Base-by-base conservation (phyloP, 768 basidiomycete genomes). In the Harrya chromipes region DNA sequence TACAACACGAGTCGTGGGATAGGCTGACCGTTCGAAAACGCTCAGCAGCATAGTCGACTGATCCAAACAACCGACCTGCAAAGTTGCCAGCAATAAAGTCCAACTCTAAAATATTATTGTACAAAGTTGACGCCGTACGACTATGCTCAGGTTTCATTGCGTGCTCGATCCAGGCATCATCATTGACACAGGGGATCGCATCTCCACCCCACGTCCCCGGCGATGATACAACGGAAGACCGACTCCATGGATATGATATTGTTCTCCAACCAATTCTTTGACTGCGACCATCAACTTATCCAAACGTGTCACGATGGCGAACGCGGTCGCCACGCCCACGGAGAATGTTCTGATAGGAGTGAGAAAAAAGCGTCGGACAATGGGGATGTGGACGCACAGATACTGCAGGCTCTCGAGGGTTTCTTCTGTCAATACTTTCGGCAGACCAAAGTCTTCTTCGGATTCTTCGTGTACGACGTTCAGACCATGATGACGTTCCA, bases 251-350 rank as follows among this genome's bases (percentile, higher is more conserved):
- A 92, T 87, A 61, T 91, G 86, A 63, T 86, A 90, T 56, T 88
- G 85, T 63, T 93, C 90, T 2, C 90, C 90, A 1, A 93, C 87
- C 39, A 93, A 72, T 66, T 92, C 88, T 63, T 94, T 94, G 14
- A 82, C 80, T 3, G 88, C 87, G 3, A 90, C 61, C 82, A 93
- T 88, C 49, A 93, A 67, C 44, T 80, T 72, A 61, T 94, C 91
- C 12, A 94, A 69, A 10, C 87, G 78, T 6, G 78, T 77, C n/a
- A 93, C 70, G 35, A 93, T 78, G 0, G 78, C 75, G 55, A 79
- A 87, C 0, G 84, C 74, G 1, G 83, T 85, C 1, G 87, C 79
- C 19, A 87, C 81, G 8, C 85, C 87, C 10, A 88, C 87, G 45
- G 81, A 85, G 59, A 87, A 88, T 55, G 72, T 81, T 59, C 83